phyloP scores from a whole-genome alignment of 768 basidiomycete species.

The Lentinula aciculospora region DNA sequence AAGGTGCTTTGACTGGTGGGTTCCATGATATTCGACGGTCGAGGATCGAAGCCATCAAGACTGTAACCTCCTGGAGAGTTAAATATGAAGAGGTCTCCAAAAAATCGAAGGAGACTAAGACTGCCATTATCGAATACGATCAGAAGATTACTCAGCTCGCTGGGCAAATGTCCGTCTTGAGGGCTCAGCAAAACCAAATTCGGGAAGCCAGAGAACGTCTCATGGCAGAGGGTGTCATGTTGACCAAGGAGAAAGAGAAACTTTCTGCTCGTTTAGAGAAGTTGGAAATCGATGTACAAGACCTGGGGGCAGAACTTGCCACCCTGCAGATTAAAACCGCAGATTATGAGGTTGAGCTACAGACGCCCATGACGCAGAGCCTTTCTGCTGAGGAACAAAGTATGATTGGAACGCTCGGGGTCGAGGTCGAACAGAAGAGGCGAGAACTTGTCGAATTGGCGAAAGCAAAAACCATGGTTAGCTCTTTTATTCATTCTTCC shows the following conservation, averaged over 20 bases:
- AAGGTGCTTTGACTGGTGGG: conserved; percentile 93
- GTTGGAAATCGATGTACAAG: conserved; percentile 63
- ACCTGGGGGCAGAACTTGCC: conserved; percentile 67
- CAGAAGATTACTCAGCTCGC: conserved; percentile 78
- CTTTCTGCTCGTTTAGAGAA: conserved; percentile 52
- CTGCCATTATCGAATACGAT: conserved; percentile 63
- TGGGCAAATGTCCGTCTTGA: conserved; percentile 67
- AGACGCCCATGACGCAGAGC: conserved; percentile 67
- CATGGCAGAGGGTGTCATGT: conserved; percentile 49
- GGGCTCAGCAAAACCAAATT: conserved; percentile 66
- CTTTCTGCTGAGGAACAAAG: conserved; percentile 69
- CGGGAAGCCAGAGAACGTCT: conserved; percentile 64
- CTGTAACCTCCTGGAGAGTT: conserved; percentile 66
- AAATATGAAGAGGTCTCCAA: conserved; percentile 64
- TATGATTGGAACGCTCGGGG: conserved; percentile 59
- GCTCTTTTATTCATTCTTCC: conserved; percentile 15
- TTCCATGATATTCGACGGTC: conserved; percentile 91
- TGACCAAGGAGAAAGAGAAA: conserved; percentile 69
- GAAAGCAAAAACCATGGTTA: conserved; percentile 64
- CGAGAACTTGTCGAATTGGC: conserved; percentile 65
- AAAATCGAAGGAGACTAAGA: conserved; percentile 70
- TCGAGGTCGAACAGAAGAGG: conserved; percentile 71
- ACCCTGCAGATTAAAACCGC: conserved; percentile 56
- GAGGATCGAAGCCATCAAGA: conserved; percentile 82
- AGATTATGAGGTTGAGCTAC: conserved; percentile 65